Percentiles rank a stretch among this genome's conserved stretches.
phyloP scores from a whole-genome alignment of 371 early-diverging fungal species.

The Entomophthora muscae region DNA sequence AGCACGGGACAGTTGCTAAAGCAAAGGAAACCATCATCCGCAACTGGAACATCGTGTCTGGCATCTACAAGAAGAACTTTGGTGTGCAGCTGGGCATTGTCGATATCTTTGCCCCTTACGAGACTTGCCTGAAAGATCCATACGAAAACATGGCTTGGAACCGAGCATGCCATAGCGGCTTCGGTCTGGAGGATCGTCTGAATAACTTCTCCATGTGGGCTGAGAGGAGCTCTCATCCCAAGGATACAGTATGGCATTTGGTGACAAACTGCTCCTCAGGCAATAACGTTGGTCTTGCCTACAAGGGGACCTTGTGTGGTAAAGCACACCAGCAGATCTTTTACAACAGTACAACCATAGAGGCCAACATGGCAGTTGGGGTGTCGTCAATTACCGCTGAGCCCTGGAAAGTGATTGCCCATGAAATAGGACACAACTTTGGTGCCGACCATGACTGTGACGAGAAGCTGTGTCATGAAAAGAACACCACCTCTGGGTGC shows the following conservation, averaged over 20 bases:
- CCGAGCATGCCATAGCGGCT: slow-evolving; percentile 44
- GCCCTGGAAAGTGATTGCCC: slow-evolving; percentile 92
- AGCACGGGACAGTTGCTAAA: slow-evolving; percentile 28
- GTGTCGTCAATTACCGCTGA: slow-evolving; percentile 68
- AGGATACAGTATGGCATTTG: slow-evolving; percentile 84
- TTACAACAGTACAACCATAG: background rate
- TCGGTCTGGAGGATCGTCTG: slow-evolving; percentile 57
- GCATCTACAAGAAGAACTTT: slow-evolving; percentile 77
- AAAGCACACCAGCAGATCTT: slow-evolving; percentile 19
- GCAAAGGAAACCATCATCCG: slow-evolving; percentile 51
- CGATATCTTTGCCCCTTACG: slow-evolving; percentile 45
- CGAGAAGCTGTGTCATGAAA: slow-evolving; percentile 2
- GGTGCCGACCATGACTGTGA: slow-evolving; percentile 35
- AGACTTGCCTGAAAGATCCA: slow-evolving; percentile 29
- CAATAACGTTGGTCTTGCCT: slow-evolving; percentile 82
- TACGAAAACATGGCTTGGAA: slow-evolving; percentile 47
- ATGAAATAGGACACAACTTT: slow-evolving; percentile 87
- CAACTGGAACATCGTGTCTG: slow-evolving; percentile 58
- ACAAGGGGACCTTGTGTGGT: slow-evolving; percentile 66
- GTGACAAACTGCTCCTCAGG: slow-evolving; percentile 79
- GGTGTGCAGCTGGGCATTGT: slow-evolving; percentile 75
- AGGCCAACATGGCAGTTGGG: slow-evolving; percentile 51
- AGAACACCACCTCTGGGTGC: slow-evolving; percentile 14
- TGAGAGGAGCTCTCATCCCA: slow-evolving; percentile 39
- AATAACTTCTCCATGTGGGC: slow-evolving; percentile 85